Percentiles rank a stretch among this genome's conserved stretches.
Conservation (phyloP, 129 eudicot genomes). For the Lonicera japonica region DNA sequence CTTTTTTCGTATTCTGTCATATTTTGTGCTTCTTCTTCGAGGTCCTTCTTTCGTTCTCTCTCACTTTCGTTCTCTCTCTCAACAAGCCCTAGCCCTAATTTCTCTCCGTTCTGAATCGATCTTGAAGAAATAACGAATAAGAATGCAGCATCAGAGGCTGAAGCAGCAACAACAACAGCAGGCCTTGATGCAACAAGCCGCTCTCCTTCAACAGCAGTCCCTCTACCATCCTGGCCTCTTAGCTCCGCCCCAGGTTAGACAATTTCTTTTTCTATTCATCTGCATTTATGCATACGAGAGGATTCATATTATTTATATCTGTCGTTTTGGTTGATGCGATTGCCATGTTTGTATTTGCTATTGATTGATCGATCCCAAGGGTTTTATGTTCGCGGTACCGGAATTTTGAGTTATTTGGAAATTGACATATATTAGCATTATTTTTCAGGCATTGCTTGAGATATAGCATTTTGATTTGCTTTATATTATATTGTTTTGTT, state of each 20-base stretch:
- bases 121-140: slow-evolving; percentile 3
- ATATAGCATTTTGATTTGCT: not conserved
- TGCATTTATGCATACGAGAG: not conserved
- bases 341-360: slow-evolving; percentile 8
- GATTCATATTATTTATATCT: not conserved
- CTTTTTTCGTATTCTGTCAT: slow-evolving; percentile 1
- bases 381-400: not conserved
- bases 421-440: not conserved
- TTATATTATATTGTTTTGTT: no score
- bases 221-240: slow-evolving; percentile 83
- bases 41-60: slow-evolving; percentile 12
- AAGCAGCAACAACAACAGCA: slow-evolving; percentile 65
- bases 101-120: slow-evolving; percentile 11
- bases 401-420: not conserved
- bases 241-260: slow-evolving; percentile 79
- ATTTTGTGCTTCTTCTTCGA: slow-evolving; percentile 11
- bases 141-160: slow-evolving; percentile 63
- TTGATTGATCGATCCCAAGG: not conserved
- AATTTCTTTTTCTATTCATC: not conserved
- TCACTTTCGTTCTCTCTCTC: slow-evolving; percentile 21
- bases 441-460: not conserved
- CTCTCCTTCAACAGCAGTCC: slow-evolving; percentile 87
- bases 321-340: slow-evolving; percentile 11
- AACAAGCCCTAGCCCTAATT: slow-evolving; percentile 41
- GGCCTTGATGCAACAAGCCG: slow-evolving; percentile 90